Evolutionary conservation across 2,329 filamentous ascomycete species (phyloP), one percentile per base, ranked within the genome.

Genomic region (Phialocephala subalpina): DNA sequence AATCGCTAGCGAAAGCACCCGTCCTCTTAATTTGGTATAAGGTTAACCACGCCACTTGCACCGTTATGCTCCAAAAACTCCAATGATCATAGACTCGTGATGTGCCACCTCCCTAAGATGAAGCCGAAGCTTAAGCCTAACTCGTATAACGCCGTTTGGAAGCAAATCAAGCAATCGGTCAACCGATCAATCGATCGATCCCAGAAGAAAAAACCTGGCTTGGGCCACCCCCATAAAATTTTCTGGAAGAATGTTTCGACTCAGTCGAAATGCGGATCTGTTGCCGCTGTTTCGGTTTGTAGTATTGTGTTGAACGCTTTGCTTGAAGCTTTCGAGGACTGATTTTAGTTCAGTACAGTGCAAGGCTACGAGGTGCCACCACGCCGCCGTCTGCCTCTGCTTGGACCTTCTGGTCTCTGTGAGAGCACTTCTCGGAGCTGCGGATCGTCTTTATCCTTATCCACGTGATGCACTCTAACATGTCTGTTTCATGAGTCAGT

Each of bases 371-470:
- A 68, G 18, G 65, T 73, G 29, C 60, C 70, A 18, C 69, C 70
- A 57, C 85, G 86, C 69, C 93, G 86, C 76, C 93, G 86, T 75
- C 94, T 66, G 85, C 94, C 93, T 70, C 94, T 89, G 75, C 87
- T 92, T 6, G 92, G 92, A 36, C 94, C 94, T 78, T 97, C 92
- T 2, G 92, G 89, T 60, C 96, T 85, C 76, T 97, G 94, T 1
- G 93, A 86, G 42, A 98, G 87, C 1, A 98, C 95, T 58, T 95
- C 91, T 60, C 94, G 87, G 47, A 99, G 82, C 62, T 84, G 79
- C 0, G 92, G 88, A 74, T 98, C 95, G 72, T 97, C 94, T 78
- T 94, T 95, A 76, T 92, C 90, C 77, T 93, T 96, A 75, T 98
- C 94, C 45, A 90, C 82, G 77, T 98, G 96, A 77, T 98, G 95